Evolutionary conservation across 179 eudicot species (phyloP).

Genomic region (Amaranthus tricolor): DNA sequence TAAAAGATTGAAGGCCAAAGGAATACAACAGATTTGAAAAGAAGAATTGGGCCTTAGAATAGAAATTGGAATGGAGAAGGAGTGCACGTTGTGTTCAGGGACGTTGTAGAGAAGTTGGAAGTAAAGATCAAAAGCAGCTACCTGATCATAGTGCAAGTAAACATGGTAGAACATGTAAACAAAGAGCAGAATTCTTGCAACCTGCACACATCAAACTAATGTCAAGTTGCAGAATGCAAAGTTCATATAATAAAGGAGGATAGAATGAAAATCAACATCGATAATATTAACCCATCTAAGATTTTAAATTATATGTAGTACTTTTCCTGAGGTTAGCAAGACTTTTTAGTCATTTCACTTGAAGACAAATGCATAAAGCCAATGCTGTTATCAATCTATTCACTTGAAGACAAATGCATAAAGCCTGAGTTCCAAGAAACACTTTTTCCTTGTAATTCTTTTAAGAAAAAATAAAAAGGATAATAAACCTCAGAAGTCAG

Average conservation of each 20-base stretch:
- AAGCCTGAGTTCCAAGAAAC: neutral
- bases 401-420: neutral
- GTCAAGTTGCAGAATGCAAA: slow-evolving; percentile 2
- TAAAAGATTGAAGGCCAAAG: too few relatives aligned
- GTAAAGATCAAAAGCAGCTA: slow-evolving; percentile 26
- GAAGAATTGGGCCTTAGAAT: too few relatives aligned
- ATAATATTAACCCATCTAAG: neutral
- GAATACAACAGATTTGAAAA: too few relatives aligned
- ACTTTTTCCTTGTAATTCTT: neutral
- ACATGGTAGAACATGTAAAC: slow-evolving; percentile 84
- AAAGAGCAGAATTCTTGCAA: slow-evolving; percentile 80
- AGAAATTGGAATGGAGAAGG: too few relatives aligned
- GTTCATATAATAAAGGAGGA: neutral
- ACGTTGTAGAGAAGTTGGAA: too few relatives aligned
- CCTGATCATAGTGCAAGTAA: slow-evolving; percentile 86
- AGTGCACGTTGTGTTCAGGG: too few relatives aligned
- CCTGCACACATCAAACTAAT: slow-evolving; percentile 45
- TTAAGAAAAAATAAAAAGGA: neutral
- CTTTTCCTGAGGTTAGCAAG: neutral
- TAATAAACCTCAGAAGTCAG: neutral
- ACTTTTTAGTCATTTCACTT: neutral
- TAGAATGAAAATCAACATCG: neutral
- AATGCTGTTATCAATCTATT: too few relatives aligned
- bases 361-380: neutral
- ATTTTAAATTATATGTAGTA: neutral